A percentile compares a stretch with the other conserved stretches of the same genome.
These are phyloP conservation scores for Insectozyma bohioensis DNA, from an alignment of 1,139 yeast genomes.

Conservation along the genomic window DNA sequence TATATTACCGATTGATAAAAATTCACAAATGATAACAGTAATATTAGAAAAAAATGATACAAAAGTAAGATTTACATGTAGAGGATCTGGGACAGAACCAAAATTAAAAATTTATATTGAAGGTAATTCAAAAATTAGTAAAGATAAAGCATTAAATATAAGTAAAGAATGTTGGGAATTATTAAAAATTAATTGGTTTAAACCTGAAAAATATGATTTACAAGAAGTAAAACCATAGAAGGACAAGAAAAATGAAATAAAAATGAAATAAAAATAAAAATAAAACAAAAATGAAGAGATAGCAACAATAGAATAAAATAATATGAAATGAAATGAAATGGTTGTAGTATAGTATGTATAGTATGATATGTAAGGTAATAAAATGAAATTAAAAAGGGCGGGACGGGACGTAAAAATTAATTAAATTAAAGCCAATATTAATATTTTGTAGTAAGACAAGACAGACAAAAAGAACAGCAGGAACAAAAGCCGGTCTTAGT, in stretches of 20 bases:
- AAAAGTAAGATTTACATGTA: constrained; percentile 69
- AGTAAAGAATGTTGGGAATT: constrained; percentile 72
- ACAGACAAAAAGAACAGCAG: no score
- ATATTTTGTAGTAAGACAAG: no score
- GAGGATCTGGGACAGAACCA: constrained; percentile 98
- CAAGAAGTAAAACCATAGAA: constrained; percentile 27
- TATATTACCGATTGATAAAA: constrained; percentile 63
- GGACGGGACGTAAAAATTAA: no score
- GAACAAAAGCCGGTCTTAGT: no score
- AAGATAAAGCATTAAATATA: constrained; percentile 44
- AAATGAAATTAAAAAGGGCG: no score
- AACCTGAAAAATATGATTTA: constrained; percentile 45
- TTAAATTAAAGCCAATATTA: constrained; percentile 2
- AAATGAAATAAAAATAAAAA: constrained; percentile 1
- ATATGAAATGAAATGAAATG: no score
- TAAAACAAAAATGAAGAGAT: not conserved
- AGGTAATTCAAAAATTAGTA: constrained; percentile 51
- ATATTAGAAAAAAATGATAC: constrained; percentile 25
- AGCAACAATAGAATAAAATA: not conserved
- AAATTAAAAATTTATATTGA: constrained; percentile 90
- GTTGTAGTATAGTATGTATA: no score
- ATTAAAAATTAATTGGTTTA: constrained; percentile 58
- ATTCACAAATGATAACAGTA: constrained; percentile 86
- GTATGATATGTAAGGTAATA: no score
- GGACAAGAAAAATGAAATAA: not conserved